These are phyloP conservation scores for Acanthamoeba castellanii DNA, from an alignment of 208 protist species.

Conservation along the genomic window DNA sequence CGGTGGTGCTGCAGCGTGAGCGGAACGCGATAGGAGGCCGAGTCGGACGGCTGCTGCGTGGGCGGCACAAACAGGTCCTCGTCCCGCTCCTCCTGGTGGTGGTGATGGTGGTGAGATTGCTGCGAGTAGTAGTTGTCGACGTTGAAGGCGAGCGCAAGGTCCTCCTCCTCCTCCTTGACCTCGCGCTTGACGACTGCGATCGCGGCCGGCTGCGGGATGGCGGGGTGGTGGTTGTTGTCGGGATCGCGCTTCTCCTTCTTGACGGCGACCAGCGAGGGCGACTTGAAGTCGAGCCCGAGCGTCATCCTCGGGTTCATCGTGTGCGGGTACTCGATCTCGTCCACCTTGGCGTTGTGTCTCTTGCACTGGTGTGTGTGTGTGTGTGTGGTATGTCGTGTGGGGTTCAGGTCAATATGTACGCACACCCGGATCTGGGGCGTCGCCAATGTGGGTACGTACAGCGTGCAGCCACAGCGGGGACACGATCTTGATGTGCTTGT, in stretches of 20 bases:
- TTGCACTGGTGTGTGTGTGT: slow-evolving; percentile 39
- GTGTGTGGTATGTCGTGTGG: too few species aligned
- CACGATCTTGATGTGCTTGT: slow-evolving; percentile 69
- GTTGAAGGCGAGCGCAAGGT: not conserved
- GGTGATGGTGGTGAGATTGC: not conserved
- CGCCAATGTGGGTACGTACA: too few species aligned
- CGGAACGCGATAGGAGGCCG: not conserved
- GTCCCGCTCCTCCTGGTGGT: slow-evolving; percentile 20
- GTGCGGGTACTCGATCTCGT: slow-evolving; percentile 53
- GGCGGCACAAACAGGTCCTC: slow-evolving; percentile 68
- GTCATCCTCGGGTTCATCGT: slow-evolving; percentile 68
- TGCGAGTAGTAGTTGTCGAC: not conserved
- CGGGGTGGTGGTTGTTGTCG: not conserved
- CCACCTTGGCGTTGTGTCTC: slow-evolving; percentile 22
- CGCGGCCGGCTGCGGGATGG: not conserved
- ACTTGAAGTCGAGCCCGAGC: slow-evolving; percentile 57
- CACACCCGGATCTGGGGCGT: not conserved
- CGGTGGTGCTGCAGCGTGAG: not conserved
- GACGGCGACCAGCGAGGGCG: not conserved
- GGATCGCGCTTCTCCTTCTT: slow-evolving; percentile 38
- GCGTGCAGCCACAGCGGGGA: slow-evolving; percentile 57
- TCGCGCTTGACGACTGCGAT: not conserved
- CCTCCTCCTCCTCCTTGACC: not conserved
- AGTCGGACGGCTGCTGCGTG: slow-evolving; percentile 1
- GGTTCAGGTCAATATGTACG: not conserved